phyloP scores from a whole-genome alignment of 306 rosid species.

The Ochetophila trinervis region DNA sequence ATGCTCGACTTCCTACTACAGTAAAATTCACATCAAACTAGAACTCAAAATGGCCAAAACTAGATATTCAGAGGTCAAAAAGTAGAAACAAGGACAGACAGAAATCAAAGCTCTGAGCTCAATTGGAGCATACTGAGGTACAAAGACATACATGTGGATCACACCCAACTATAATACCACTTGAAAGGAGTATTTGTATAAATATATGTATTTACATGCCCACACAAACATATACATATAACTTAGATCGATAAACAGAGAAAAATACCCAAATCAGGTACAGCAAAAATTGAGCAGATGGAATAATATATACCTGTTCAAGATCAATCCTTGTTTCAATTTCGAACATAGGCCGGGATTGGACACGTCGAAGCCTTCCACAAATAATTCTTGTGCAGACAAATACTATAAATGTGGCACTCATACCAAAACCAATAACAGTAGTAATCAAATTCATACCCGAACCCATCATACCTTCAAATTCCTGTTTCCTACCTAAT shows the following conservation, averaged over 20 bases:
- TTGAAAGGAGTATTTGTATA: no score
- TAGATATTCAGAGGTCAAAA: neutral
- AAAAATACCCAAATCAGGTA: slow-evolving; percentile 11
- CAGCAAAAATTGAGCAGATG: neutral
- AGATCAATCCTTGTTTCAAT: slow-evolving; percentile 63
- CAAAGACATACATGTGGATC: slow-evolving; percentile 15
- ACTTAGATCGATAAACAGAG: neutral
- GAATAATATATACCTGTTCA: slow-evolving; percentile 57
- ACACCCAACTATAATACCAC: neutral
- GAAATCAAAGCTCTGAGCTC: neutral
- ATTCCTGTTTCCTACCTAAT: slow-evolving; percentile 16
- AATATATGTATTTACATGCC: neutral
- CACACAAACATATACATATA: neutral
- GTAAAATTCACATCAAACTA: slow-evolving; percentile 1
- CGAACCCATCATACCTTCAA: slow-evolving; percentile 39
- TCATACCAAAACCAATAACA: slow-evolving; percentile 84
- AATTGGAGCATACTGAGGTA: neutral
- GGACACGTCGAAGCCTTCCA: slow-evolving; percentile 59
- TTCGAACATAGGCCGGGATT: slow-evolving; percentile 52
- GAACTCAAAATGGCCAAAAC: slow-evolving; percentile 2
- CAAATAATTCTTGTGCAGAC: slow-evolving; percentile 93
- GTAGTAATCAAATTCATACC: slow-evolving; percentile 69
- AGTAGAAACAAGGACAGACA: neutral
- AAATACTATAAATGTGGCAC: slow-evolving; percentile 91
- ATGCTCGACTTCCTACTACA: slow-evolving; percentile 11